Conservation (phyloP, 2,329 filamentous ascomycete genomes). For the Endocalyx cinctus region DNA sequence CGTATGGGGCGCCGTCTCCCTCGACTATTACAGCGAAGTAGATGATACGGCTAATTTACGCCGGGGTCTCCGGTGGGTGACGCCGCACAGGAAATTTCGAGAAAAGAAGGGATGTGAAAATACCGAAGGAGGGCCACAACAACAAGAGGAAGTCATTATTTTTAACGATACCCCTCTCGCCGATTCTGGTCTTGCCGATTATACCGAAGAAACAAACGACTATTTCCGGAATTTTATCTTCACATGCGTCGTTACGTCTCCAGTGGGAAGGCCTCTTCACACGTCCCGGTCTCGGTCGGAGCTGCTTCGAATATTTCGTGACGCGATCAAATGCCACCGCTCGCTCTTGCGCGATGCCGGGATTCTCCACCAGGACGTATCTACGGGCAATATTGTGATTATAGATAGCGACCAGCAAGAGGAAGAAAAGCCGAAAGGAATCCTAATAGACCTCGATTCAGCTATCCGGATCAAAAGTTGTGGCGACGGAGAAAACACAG, state of each 20-base stretch:
- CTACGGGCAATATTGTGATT: slow-evolving; percentile 17
- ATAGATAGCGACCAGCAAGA: slow-evolving; percentile 13
- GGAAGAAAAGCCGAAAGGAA: slow-evolving; percentile 10
- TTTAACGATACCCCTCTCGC: slow-evolving; percentile 1
- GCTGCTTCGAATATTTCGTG: slow-evolving; percentile 15
- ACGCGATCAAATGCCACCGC: slow-evolving; percentile 18
- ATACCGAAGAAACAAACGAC: slow-evolving; percentile 15
- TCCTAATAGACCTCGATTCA: slow-evolving; percentile 21
- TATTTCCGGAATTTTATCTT: slow-evolving; percentile 16
- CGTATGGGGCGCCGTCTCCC: slow-evolving; percentile 23
- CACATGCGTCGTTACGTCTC: slow-evolving; percentile 18
- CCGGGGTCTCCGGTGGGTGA: slow-evolving; percentile 17
- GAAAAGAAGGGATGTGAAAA: slow-evolving; percentile 4
- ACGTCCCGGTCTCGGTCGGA: slow-evolving; percentile 14
- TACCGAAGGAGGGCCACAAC: slow-evolving; percentile 7
- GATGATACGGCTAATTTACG: slow-evolving; percentile 21
- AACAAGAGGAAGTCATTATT: slow-evolving; percentile 4
- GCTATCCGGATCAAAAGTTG: too few relatives aligned
- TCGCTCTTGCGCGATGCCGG: slow-evolving; percentile 15
- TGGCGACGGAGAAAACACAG: too few relatives aligned
- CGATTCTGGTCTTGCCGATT: slow-evolving; percentile 7
- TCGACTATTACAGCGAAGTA: slow-evolving; percentile 22
- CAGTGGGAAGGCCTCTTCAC: slow-evolving; percentile 16
- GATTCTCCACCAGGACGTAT: slow-evolving; percentile 22
- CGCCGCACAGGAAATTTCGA: not conserved